phyloP scores from a whole-genome alignment of 768 basidiomycete species.

The Chlorophyllum brunneum region DNA sequence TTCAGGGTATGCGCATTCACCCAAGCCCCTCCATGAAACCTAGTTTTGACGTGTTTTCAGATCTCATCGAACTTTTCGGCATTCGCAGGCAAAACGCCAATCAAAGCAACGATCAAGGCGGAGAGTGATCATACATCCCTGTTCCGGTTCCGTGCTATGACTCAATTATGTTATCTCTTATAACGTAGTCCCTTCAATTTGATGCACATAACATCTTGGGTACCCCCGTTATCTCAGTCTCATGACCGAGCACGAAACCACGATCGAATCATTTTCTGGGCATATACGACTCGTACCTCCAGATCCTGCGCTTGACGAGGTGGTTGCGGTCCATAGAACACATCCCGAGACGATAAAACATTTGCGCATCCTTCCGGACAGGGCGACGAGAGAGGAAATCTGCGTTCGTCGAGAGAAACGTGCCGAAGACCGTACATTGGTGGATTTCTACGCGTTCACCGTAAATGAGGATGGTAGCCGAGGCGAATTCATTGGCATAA shows the following conservation, averaged over 20 bases:
- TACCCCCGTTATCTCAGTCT: neutral
- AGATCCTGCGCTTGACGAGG: constrained; percentile 29
- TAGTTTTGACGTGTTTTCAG: no score
- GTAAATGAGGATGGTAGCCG: constrained; percentile 20
- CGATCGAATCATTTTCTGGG: constrained; percentile 29
- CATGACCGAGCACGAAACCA: constrained; percentile 22
- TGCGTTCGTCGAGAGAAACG: constrained; percentile 30
- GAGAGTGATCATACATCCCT: no score
- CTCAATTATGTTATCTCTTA: constrained; percentile 4
- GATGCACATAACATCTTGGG: neutral
- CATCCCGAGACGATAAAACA: constrained; percentile 36
- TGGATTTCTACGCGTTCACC: constrained; percentile 36
- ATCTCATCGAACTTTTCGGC: constrained; percentile 50
- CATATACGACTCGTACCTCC: constrained; percentile 33
- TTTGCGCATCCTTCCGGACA: constrained; percentile 34
- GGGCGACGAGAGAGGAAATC: constrained; percentile 31
- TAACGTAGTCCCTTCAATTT: neutral
- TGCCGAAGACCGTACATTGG: constrained; percentile 25
- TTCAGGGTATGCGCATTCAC: constrained; percentile 55
- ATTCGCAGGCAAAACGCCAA: constrained; percentile 18
- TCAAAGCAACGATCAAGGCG: neutral
- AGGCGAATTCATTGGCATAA: constrained; percentile 31
- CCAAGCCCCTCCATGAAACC: neutral
- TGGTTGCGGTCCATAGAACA: constrained; percentile 29
- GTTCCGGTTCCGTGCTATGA: no score